These are phyloP conservation scores for Trypanosoma cruzi DNA, from an alignment of 208 protist genomes.

Conservation along the genomic window DNA sequence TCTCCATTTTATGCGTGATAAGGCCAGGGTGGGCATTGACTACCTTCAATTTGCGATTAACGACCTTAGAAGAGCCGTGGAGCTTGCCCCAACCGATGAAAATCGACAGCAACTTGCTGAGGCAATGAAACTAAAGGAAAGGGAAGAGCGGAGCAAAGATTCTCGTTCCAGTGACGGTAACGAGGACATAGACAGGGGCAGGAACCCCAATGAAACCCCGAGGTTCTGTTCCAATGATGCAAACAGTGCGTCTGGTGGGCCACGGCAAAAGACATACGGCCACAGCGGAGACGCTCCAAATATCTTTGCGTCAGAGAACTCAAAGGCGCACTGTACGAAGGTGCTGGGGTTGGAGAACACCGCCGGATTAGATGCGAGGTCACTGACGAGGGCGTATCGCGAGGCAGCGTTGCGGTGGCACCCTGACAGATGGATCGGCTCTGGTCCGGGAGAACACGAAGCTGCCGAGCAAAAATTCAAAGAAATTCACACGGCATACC, in stretches of 20 bases:
- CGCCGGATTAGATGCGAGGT: constrained; percentile 38
- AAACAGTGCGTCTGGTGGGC: background rate
- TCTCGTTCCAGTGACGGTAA: background rate
- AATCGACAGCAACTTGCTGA: constrained; percentile 32
- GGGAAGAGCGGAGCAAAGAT: constrained; percentile 6
- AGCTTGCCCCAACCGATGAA: constrained; percentile 43
- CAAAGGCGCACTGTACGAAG: background rate
- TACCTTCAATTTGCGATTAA: constrained; percentile 60
- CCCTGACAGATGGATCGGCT: constrained; percentile 86
- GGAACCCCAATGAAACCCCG: background rate
- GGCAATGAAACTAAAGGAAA: constrained; percentile 27
- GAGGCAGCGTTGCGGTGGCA: constrained; percentile 85
- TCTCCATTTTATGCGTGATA: constrained; percentile 41
- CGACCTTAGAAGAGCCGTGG: constrained; percentile 49
- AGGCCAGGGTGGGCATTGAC: constrained; percentile 17
- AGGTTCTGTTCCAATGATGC: background rate
- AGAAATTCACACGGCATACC: constrained; percentile 76
- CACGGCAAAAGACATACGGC: background rate
- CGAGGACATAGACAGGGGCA: background rate
- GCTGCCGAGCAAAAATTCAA: constrained; percentile 84
- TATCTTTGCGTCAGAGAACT: background rate
- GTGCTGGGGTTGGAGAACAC: constrained; percentile 16
- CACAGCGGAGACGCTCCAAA: background rate
- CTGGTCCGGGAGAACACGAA: constrained; percentile 45
- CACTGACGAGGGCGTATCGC: constrained; percentile 85